Base-by-base conservation (phyloP, 1,139 yeast species). In the Pichia sp. region DNA sequence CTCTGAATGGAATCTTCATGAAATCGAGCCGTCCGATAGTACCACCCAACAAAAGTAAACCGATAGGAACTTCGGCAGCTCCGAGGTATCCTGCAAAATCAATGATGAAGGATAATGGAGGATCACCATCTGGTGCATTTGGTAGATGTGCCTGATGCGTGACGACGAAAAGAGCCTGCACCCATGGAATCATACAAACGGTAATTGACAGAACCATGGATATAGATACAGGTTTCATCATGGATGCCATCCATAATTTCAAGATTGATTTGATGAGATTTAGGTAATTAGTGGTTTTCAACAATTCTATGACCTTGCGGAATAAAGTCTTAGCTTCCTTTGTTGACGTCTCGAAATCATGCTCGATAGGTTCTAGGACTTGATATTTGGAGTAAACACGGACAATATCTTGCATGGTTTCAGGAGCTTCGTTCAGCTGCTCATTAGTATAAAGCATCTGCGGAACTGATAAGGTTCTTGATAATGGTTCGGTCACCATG, bases 31-130 rank as follows among this genome's bases (percentile, higher is more conserved):
- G 63, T 0, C 94, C 78, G 32, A 88, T 73, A 4, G 95, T 85
- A 11, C 93, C 94, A 3, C 97, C 96, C 27, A 88, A 59, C 41
- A 88, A 56, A 35, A 84, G 56, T 40, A 88, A 65, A 2, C 96
- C 96, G 42, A 85, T 62, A 1, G 96, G 96, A 22, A 88, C 96
- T 22, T 86, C 75, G 0, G 96, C 96, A 2, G 77, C 76, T 1
- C 95, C 96, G 3, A 87, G 63, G 54, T 87, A 88, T 14, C 74
- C 56, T 1, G 88, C 67, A 44, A 78, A 75, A 54, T 87, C 96
- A 72, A 88, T 80, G 11, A 86, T 41, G 48, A 87, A 87, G 20
- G 87, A 83, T 32, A 88, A 64, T 1, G 94, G 86, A 0, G 96
- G 96, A 43, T 68, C 68, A 4, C 68, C 67, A 58, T 87, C 97